Base-by-base conservation (phyloP, 2,329 filamentous ascomycete genomes). In the Gliomastix tumulicola region DNA sequence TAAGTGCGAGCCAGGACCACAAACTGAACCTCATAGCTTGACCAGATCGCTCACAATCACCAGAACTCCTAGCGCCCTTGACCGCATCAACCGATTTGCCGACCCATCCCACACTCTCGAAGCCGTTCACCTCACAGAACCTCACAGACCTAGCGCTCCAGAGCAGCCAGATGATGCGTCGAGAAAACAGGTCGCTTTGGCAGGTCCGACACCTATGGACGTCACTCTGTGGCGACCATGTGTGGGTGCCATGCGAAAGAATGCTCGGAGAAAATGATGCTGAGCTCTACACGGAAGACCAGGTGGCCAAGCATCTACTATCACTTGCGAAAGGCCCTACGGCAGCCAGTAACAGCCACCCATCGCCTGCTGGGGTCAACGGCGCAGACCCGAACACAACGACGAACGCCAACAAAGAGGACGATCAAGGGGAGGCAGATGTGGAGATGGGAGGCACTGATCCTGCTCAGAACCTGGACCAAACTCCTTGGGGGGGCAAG, bases 11-110 rank as follows among this genome's bases (percentile, higher is more conserved):
- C n/a, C n/a, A n/a, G n/a, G n/a, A n/a, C n/a, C n/a, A n/a, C n/a
- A n/a, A n/a, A n/a, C n/a, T n/a, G n/a, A n/a, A n/a, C n/a, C n/a
- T n/a, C n/a, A n/a, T n/a, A n/a, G 7, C 15, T 31, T 18, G 25
- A 16, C 8, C 35, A 32, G 17, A 4, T 36, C 45, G 41, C 61
- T 61, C 54, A 55, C 48, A 25, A 33, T 23, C 10, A 35, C 11
- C 49, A 88, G 84, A 79, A 38, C 69, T 90, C 13, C 76, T 92
- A 38, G 82, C 81, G 16, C 87, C 87, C 11, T 66, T 92, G 37
- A 87, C 82, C 15, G 69, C 83, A 22, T 77, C 84, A 34, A 82
- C 82, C 56, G 84, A 89, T 41, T 68, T 94, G 13, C 74, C 84
- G 12, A 72, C 71, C 38, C 86, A 92, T 54, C 82, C 84, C 35